phyloP scores from a whole-genome alignment of 2,329 filamentous ascomycete genomes.

The Trichophyton verrucosum region DNA sequence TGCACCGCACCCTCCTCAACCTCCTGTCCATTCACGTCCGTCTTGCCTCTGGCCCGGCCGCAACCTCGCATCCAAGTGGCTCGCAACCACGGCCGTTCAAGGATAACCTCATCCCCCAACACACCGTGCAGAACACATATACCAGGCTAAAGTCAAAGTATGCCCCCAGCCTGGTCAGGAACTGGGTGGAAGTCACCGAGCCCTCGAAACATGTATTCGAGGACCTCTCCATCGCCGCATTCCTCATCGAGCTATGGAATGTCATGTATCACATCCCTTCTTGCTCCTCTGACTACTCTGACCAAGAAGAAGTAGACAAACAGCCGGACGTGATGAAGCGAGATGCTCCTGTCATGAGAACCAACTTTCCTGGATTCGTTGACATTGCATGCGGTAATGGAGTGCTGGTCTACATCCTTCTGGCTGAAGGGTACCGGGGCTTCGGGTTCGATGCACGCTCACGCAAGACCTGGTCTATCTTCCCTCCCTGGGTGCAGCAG shows the following conservation, averaged over 20 bases:
- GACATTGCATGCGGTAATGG: conserved; percentile 96
- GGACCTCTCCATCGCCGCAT: conserved; percentile 79
- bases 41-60: conserved; percentile 19
- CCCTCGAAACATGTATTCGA: conserved; percentile 91
- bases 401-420: conserved; percentile 70
- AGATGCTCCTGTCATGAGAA: conserved; percentile 10
- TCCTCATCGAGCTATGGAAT: conserved; percentile 81
- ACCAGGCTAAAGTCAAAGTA: conserved; percentile 66
- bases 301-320: background rate
- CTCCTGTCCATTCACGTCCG: conserved; percentile 29
- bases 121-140: conserved; percentile 71
- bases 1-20: conserved; percentile 29
- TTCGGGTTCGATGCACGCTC: conserved; percentile 86
- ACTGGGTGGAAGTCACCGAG: conserved; percentile 79
- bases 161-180: conserved; percentile 54
- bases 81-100: conserved; percentile 70
- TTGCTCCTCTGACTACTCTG: background rate
- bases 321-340: conserved; percentile 13
- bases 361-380: conserved; percentile 70
- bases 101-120: conserved; percentile 66
- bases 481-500: conserved; percentile 40
- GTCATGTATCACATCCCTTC: conserved; percentile 54
- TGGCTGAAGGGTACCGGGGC: conserved; percentile 66
- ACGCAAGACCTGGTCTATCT: conserved; percentile 73
- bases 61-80: conserved; percentile 25